Evolutionary conservation across 805 yeast species (phyloP).

Genomic region (Candida ipomoeae): DNA sequence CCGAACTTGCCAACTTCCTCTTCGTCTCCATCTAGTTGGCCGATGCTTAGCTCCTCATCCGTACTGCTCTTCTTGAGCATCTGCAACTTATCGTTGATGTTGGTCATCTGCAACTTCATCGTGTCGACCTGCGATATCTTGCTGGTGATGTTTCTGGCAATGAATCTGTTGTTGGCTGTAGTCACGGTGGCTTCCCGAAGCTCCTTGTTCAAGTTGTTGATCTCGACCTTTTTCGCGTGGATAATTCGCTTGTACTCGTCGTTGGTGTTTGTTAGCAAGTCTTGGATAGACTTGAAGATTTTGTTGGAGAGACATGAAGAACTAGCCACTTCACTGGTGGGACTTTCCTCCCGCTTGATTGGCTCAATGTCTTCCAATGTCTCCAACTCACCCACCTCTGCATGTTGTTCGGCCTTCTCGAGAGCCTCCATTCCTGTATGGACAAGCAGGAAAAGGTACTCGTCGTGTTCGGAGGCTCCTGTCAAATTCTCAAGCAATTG

Average conservation of each 20-base stretch:
- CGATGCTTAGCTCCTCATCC: slow-evolving; percentile 12
- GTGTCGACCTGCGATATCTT: slow-evolving; percentile 43
- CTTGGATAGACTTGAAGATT: slow-evolving; percentile 38
- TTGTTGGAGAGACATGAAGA: slow-evolving; percentile 24
- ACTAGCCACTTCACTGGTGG: slow-evolving; percentile 11
- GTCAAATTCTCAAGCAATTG: slow-evolving; percentile 12
- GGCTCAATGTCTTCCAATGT: not conserved
- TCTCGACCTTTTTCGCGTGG: slow-evolving; percentile 33
- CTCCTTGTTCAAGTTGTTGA: slow-evolving; percentile 31
- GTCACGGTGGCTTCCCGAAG: slow-evolving; percentile 38
- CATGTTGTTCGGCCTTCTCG: slow-evolving; percentile 20
- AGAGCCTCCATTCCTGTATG: slow-evolving; percentile 32
- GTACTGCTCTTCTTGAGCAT: slow-evolving; percentile 23
- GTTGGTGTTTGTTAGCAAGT: slow-evolving; percentile 34
- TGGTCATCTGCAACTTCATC: slow-evolving; percentile 45
- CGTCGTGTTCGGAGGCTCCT: slow-evolving; percentile 16
- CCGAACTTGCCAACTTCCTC: slow-evolving; percentile 67
- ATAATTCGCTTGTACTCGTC: slow-evolving; percentile 36
- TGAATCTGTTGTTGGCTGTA: slow-evolving; percentile 40
- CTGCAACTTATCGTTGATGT: slow-evolving; percentile 35
- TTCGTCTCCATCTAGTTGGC: slow-evolving; percentile 53
- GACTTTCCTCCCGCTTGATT: slow-evolving; percentile 2
- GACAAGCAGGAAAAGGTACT: slow-evolving; percentile 32
- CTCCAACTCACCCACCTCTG: slow-evolving; percentile 11
- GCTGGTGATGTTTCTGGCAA: slow-evolving; percentile 33